phyloP scores from a whole-genome alignment of 2,329 filamentous ascomycete genomes.

The Stachybotrys elegans region DNA sequence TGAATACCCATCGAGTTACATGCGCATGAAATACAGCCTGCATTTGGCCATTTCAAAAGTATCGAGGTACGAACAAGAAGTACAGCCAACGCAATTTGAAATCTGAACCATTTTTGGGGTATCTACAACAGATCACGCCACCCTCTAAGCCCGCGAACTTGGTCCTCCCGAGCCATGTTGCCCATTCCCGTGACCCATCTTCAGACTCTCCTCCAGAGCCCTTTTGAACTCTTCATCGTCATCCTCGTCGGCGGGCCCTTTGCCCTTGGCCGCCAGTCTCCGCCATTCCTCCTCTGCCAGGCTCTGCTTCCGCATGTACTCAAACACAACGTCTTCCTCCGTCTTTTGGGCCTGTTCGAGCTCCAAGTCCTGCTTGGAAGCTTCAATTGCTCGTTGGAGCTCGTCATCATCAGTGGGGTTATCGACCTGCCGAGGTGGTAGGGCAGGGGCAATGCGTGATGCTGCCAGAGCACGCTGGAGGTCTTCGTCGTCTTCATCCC shows the following conservation, averaged over 20 bases:
- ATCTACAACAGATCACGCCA: too few relatives aligned
- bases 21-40: too few relatives aligned
- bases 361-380: constrained; percentile 37
- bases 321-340: constrained; percentile 70
- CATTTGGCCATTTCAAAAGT: too few relatives aligned
- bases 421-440: constrained; percentile 15
- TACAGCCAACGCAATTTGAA: too few relatives aligned
- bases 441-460: constrained; percentile 24
- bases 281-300: constrained; percentile 59
- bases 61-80: too few relatives aligned
- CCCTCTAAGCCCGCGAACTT: too few relatives aligned
- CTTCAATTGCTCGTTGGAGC: constrained; percentile 40
- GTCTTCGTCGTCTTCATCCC: constrained; percentile 29
- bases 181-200: constrained; percentile 24
- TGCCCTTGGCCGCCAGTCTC: constrained; percentile 26
- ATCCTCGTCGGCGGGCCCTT: constrained; percentile 27
- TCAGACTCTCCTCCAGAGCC: constrained; percentile 53
- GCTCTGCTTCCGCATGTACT: constrained; percentile 75
- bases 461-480: constrained; percentile 35
- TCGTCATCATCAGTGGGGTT: constrained; percentile 29
- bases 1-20: too few relatives aligned
- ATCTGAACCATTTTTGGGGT: too few relatives aligned
- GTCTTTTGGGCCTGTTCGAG: constrained; percentile 38
- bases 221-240: constrained; percentile 51
- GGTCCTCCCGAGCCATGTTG: constrained; percentile 17